phyloP scores from a whole-genome alignment of 208 protist genomes.

The Endotrypanum monterogeii region DNA sequence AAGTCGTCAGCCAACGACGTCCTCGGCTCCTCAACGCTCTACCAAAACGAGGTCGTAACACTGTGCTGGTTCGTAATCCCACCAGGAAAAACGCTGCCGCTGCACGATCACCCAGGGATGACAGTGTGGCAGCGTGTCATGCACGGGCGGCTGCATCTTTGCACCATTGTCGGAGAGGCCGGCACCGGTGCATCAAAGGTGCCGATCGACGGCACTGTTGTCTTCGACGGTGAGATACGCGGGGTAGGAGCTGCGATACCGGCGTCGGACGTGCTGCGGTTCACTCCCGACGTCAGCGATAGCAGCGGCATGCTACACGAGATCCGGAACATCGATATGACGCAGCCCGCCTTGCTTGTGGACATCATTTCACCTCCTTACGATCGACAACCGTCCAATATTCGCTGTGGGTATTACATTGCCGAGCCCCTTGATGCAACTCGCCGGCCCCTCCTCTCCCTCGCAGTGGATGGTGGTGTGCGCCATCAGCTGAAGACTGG shows the following conservation, averaged over 20 bases:
- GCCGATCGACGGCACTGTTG: conserved; percentile 5
- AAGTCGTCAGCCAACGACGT: conserved; percentile 23
- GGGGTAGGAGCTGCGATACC: conserved; percentile 8
- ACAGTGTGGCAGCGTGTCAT: conserved; percentile 67
- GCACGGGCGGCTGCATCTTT: conserved; percentile 56
- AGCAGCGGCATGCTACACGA: conserved; percentile 65
- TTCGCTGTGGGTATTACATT: conserved; percentile 63
- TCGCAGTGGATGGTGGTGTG: conserved; percentile 21
- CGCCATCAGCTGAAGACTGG: conserved; percentile 17
- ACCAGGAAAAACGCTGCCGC: conserved; percentile 44
- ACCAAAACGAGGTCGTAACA: conserved; percentile 37
- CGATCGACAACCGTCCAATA: conserved; percentile 38
- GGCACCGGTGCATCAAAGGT: background rate
- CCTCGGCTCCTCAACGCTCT: conserved; percentile 70
- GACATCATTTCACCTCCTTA: conserved; percentile 81
- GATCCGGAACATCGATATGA: conserved; percentile 49
- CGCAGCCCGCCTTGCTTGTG: conserved; percentile 58
- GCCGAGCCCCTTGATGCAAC: conserved; percentile 10
- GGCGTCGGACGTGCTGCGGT: conserved; percentile 5
- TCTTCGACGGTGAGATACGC: conserved; percentile 24
- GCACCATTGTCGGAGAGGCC: conserved; percentile 23
- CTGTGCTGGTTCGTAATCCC: conserved; percentile 82
- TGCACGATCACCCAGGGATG: conserved; percentile 84
- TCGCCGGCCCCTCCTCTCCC: background rate
- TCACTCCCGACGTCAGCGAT: conserved; percentile 2